Evolutionary conservation across 1,139 yeast species (phyloP), one percentile per base, ranked within the genome.

Genomic region (Geotrichum aggregatum): DNA sequence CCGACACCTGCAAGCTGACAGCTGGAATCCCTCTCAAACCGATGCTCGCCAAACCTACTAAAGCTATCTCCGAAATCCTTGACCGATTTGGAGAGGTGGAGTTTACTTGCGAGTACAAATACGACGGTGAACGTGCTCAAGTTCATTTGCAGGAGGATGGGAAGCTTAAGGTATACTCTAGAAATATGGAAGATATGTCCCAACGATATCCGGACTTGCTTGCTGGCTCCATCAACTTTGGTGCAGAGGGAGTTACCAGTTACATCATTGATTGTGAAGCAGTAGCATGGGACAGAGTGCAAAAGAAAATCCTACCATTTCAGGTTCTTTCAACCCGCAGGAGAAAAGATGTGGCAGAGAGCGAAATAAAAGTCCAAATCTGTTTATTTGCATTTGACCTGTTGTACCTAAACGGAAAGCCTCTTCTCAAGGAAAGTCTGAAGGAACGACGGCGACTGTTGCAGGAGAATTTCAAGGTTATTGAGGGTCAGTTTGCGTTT

Each of bases 81-180:
- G 96, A 92, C 66, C 75, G 95, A 52, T 89, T 92, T 66, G 87
- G 85, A 59, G 91, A 84, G 33, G 85, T 84, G 60, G 80, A 80
- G 55, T 92, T 92, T 64, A 89, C 98, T 0, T 91, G 97, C 66
- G 98, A 92, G 66, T 92, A 91, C 71, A 92, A 92, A 65, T 92
- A 92, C 64, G 98, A 92, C 67, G 99, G 99, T 44, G 98, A 94
- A 69, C 79, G 99, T 61, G 98, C 98, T 0, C 99, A 92, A 66
- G 84, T 92, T 7, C 99, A 92, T 67, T 70, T 85, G 35, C 68
- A 87, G 18, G 70, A 74, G 0, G 79, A 79, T 61, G 96, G 96
- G 0, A 61, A 62, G 43, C 83, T 89, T 59, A 76, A 80, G 50
- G 84, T 92, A 8, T 92, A 88, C 66, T 89, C 97, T 1, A 79